These are phyloP conservation scores for Aphanomyces invadans DNA, from an alignment of 352 stramenopile genomes.

Conservation along the genomic window DNA sequence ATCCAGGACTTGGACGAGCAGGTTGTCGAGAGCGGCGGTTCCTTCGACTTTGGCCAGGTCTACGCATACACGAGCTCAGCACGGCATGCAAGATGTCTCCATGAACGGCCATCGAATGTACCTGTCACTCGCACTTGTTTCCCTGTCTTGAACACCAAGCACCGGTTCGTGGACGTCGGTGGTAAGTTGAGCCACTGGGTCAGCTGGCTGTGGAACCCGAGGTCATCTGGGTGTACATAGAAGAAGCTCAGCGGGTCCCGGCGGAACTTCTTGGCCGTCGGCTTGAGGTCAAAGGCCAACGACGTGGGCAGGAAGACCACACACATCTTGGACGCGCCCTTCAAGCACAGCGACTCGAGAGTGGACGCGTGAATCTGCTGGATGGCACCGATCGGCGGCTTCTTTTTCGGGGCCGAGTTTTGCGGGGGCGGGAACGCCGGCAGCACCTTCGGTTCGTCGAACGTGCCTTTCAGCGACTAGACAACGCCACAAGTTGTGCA, in stretches of 20 bases:
- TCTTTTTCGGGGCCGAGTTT: constrained; percentile 52
- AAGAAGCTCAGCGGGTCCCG: constrained; percentile 65
- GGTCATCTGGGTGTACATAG: neutral
- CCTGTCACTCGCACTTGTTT: neutral
- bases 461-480: constrained; percentile 33
- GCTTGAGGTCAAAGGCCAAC: constrained; percentile 31
- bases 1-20: constrained; percentile 1
- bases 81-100: no score
- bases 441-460: constrained; percentile 31
- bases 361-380: constrained; percentile 31
- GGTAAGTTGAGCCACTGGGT: neutral
- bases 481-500: neutral
- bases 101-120: no score
- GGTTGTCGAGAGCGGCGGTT: neutral
- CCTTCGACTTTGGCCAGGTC: neutral
- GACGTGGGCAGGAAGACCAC: constrained; percentile 42
- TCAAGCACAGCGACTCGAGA: constrained; percentile 36
- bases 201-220: neutral
- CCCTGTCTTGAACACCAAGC: neutral
- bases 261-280: constrained; percentile 72
- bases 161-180: neutral
- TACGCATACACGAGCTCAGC: no score
- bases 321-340: constrained; percentile 61
- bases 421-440: constrained; percentile 58
- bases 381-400: constrained; percentile 39